Evolutionary conservation across 345 rosid genomes (phyloP).

Genomic region (Pistacia integerrima): DNA sequence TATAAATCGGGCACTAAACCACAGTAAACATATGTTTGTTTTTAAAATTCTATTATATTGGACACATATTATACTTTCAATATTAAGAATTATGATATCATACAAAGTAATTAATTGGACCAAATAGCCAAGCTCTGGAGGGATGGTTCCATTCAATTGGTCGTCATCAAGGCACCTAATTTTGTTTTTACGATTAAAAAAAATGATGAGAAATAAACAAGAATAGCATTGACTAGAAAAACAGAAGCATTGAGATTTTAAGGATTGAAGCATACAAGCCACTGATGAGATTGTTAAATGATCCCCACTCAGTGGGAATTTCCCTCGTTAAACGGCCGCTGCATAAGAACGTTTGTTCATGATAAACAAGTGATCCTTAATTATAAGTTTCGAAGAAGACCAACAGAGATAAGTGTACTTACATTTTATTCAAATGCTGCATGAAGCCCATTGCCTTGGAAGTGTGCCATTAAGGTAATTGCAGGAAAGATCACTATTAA

Average conservation of each 20-base stretch:
- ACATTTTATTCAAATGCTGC: too few relatives aligned
- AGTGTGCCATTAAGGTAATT: too few relatives aligned
- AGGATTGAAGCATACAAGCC: neutral
- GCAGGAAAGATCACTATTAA: too few relatives aligned
- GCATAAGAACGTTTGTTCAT: neutral
- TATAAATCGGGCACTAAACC: neutral
- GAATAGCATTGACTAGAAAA: neutral
- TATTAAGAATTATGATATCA: too few relatives aligned
- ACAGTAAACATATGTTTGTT: neutral
- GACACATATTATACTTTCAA: too few relatives aligned
- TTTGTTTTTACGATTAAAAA: neutral
- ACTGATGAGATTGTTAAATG: neutral
- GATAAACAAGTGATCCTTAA: neutral
- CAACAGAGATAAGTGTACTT: too few relatives aligned
- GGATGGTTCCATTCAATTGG: slow-evolving; percentile 14
- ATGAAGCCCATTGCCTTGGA: too few relatives aligned
- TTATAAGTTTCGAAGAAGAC: too few relatives aligned
- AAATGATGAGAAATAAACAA: neutral
- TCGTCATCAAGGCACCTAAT: slow-evolving; percentile 23
- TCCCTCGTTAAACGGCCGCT: neutral
- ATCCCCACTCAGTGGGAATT: neutral
- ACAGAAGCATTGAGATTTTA: neutral
- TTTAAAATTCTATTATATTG: too few relatives aligned
- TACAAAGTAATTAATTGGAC: slow-evolving; percentile 12
- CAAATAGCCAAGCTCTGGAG: slow-evolving; percentile 23